Evolutionary conservation across 805 yeast species (phyloP), one percentile per base, ranked within the genome.

Genomic region (Lachancea thermotolerans): DNA sequence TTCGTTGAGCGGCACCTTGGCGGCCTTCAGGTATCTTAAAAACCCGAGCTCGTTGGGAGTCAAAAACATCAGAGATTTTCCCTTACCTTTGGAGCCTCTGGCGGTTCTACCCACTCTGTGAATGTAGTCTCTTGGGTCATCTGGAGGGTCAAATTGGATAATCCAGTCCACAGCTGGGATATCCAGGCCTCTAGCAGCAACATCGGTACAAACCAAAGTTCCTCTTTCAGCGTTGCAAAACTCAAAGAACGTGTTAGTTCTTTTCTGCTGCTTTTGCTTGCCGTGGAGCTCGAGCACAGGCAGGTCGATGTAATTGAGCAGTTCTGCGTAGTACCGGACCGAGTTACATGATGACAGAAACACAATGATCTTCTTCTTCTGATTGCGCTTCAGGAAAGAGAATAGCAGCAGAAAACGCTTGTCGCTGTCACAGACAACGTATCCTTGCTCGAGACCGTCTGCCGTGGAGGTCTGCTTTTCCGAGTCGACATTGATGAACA

Each of bases 41-140:
- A 93, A 93, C 2, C 99, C 99, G 41, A 93, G 75, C 68, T 93
- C 99, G 36, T 79, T 80, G 37, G 99, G 99, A 8, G 91, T 82
- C 64, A 93, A 74, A 67, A 93, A 93, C 98, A 93, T 90, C 50
- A 93, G 73, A 9, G 96, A 87, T 68, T 82, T 86, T 58, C 99
- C 99, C 62, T 82, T 82, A 46, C 96, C 98, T 40, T 77, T 62
- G 10, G 84, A 78, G 53, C 95, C 95, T 73, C 99, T 83, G 32
- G 99, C 99, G 25, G 99, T 93, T 74, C 99, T 83, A 54, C 99
- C 99, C 32, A 93, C 99, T 68, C 99, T 81, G 71, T 93, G 99
- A 56, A 93, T 93, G 66, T 93, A 93, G 69, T 93, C 98, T 71
- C 98, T 82, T 68, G 99, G 99, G 70, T 93, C 99, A 82, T 93